Evolutionary conservation across 176 grass and related monocot genomes (phyloP), one percentile per base, ranked within the genome.

Genomic region (Rhipidocladum racemiflorum): DNA sequence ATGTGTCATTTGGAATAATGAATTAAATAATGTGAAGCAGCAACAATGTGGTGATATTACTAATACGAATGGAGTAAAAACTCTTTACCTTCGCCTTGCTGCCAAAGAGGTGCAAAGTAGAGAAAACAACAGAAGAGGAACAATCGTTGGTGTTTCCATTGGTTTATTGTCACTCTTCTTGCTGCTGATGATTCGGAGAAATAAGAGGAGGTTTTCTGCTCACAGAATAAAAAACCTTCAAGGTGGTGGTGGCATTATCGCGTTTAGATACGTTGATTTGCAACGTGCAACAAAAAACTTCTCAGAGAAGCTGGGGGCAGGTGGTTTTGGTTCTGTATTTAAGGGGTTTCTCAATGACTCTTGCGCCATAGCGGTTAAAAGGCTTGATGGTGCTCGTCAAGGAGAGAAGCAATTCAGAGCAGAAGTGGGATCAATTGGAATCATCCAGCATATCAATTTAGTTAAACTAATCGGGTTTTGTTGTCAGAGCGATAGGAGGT

Each of bases 351-450:
- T 34, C 2, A 34, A 34, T 34, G 32, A 34, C 32, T 34, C 32
- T 34, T 34, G 32, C 4, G 32, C 32, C 32, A 34, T 34, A 34
- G 32, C 32, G 4, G 32, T 34, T 34, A 34, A 34, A 34, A 34
- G 32, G 32, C 32, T 34, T 34, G 32, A 34, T 34, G 32, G 32
- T 34, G 32, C 85, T 65, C 55, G 4, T 23, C 90, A 92, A 42
- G 83, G 90, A 48, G 77, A 87, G 78, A 72, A 92, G n/a, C 77
- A 80, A 80, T 80, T 68, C 48, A 80, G 77, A 68, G 77, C 77
- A 27, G 46, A 68, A 68, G 77, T 80, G 46, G 24, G 77, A 50
- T 67, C 77, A n/a, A 40, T 80, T 20, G 62, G 77, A 54, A 66
- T 38, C 23, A 80, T 68, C 66, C 63, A 80, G 35, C 77, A 80